phyloP scores from a whole-genome alignment of 345 rosid species.

The Ceriops zippeliana region DNA sequence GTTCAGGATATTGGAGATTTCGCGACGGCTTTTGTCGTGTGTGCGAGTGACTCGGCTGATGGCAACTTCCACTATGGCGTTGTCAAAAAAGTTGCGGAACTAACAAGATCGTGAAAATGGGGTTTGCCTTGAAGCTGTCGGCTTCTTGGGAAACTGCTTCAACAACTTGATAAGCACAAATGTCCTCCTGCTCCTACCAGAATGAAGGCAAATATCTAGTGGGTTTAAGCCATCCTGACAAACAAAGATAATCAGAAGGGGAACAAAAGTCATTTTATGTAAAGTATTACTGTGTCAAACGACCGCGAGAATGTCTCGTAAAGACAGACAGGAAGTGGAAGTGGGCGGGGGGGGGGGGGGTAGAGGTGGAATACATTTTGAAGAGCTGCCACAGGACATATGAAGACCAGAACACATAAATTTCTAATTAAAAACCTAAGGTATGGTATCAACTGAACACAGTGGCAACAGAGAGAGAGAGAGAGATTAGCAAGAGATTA shows the following conservation, averaged over 20 bases:
- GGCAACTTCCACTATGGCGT: background rate
- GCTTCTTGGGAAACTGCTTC: conserved; percentile 52
- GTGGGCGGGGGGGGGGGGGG: too few relatives aligned
- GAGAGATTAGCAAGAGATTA: background rate
- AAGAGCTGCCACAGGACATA: too few relatives aligned
- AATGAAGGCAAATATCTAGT: conserved; percentile 70
- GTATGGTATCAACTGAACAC: too few relatives aligned
- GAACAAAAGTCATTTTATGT: too few relatives aligned
- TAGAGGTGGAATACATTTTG: too few relatives aligned
- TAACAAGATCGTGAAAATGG: background rate
- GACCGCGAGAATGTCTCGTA: too few relatives aligned
- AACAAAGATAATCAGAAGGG: background rate
- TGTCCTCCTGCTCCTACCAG: conserved; percentile 57
- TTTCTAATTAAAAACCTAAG: too few relatives aligned
- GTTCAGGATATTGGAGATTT: too few relatives aligned
- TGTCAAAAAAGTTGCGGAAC: background rate
- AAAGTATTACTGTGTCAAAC: too few relatives aligned
- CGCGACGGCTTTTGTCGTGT: too few relatives aligned
- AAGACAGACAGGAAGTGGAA: too few relatives aligned
- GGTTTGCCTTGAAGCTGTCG: background rate
- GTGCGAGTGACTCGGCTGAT: background rate
- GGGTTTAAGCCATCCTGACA: conserved; percentile 81
- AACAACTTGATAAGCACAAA: conserved; percentile 67
- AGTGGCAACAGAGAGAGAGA: background rate
- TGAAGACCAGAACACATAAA: too few relatives aligned